A percentile compares a stretch with the other conserved stretches of the same genome.
phyloP scores from a whole-genome alignment of 169 alveolate genomes.

The Perkinsus chesapeaki region DNA sequence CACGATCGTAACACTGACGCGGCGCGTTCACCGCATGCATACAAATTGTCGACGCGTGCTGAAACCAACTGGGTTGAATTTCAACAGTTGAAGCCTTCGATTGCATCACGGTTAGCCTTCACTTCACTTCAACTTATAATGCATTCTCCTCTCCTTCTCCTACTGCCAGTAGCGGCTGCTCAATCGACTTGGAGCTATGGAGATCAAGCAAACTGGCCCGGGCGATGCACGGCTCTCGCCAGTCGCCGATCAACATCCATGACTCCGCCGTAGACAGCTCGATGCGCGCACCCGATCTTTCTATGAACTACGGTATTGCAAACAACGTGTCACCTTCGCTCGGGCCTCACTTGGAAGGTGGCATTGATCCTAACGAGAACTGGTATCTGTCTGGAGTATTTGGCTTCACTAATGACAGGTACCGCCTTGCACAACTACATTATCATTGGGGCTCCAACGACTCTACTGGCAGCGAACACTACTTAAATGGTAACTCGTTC shows the following conservation, averaged over 20 bases:
- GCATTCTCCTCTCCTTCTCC: too few species aligned
- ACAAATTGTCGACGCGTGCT: too few species aligned
- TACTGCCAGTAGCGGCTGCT: too few species aligned
- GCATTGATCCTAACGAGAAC: not conserved
- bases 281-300: not conserved
- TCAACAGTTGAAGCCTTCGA: too few species aligned
- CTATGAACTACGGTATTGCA: not conserved
- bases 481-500: not conserved
- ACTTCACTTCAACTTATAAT: too few species aligned
- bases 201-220: not conserved
- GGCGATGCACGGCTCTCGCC: not conserved
- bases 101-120: too few species aligned
- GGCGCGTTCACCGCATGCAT: too few species aligned
- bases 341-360: not conserved
- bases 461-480: not conserved
- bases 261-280: not conserved
- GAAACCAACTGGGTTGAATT: too few species aligned
- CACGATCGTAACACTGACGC: too few species aligned
- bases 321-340: not conserved
- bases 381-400: not conserved
- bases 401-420: not conserved
- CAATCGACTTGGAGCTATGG: too few species aligned
- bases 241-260: not conserved
- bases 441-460: not conserved
- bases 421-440: not conserved